Conservation (phyloP, 2,329 filamentous ascomycete genomes). For the Dothideomycetes sp. region DNA sequence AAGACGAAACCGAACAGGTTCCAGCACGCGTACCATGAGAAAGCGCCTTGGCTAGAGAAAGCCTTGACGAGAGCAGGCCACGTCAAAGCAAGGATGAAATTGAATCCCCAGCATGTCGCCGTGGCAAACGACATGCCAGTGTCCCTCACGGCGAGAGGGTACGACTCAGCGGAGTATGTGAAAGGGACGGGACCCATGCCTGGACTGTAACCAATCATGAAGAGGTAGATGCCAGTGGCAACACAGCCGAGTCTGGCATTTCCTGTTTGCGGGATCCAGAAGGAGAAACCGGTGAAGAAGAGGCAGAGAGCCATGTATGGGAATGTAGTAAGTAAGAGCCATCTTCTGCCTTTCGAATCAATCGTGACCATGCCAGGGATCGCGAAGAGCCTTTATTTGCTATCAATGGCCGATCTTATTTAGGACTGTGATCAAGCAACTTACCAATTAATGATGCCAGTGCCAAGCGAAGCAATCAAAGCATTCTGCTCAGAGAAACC, state of each 20-base stretch:
- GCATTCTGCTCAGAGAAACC: conserved; percentile 21
- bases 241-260: conserved; percentile 28
- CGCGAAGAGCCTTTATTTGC: conserved; percentile 30
- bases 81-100: conserved; percentile 35
- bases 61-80: conserved; percentile 41
- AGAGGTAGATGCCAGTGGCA: conserved; percentile 32
- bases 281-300: conserved; percentile 43
- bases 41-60: conserved; percentile 42
- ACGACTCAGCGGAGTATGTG: conserved; percentile 36
- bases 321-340: conserved; percentile 36
- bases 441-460: conserved; percentile 24
- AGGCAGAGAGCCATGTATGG: conserved; percentile 38
- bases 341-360: conserved; percentile 36
- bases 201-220: conserved; percentile 44
- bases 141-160: conserved; percentile 37
- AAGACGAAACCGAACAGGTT: conserved; percentile 44
- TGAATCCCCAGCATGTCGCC: conserved; percentile 42
- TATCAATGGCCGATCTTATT: not conserved
- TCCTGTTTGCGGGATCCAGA: conserved; percentile 21
- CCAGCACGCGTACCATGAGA: conserved; percentile 49
- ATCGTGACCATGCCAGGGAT: conserved; percentile 35
- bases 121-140: conserved; percentile 38
- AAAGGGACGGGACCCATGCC: conserved; percentile 35
- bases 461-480: conserved; percentile 24
- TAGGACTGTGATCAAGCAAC: conserved; percentile 16